Conservation (phyloP, 441 rosid genomes). For the Eugenia klotzschiana region DNA sequence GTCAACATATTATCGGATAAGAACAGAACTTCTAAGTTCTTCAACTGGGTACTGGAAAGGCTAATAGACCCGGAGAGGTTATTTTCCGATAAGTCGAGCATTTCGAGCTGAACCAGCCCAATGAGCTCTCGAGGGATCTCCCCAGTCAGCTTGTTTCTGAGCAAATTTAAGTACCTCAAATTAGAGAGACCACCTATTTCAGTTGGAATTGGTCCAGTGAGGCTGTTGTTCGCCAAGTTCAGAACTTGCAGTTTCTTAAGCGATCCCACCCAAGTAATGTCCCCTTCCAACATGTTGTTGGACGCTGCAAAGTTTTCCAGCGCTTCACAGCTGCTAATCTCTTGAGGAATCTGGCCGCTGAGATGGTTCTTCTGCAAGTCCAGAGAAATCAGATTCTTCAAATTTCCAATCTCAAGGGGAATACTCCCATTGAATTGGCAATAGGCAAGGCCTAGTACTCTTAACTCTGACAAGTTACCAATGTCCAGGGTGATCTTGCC, state of each 20-base stretch:
- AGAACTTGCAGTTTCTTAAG: conserved; percentile 37
- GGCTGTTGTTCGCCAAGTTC: conserved; percentile 64
- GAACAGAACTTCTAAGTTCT: conserved; percentile 32
- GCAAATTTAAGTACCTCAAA: conserved; percentile 47
- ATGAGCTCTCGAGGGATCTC: conserved; percentile 45
- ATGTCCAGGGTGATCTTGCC: conserved; percentile 45
- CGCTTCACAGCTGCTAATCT: conserved; percentile 30
- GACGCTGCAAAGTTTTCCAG: conserved; percentile 45
- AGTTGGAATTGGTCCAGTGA: conserved; percentile 49
- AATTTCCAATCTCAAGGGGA: conserved; percentile 50
- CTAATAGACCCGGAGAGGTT: conserved; percentile 46
- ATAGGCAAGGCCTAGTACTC: conserved; percentile 43
- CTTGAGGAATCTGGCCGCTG: conserved; percentile 48
- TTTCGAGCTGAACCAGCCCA: conserved; percentile 34
- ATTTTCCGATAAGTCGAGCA: conserved; percentile 56
- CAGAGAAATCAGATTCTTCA: conserved; percentile 36
- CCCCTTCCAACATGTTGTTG: conserved; percentile 56
- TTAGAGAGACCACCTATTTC: conserved; percentile 41
- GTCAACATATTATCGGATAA: conserved; percentile 38
- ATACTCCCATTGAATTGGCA: conserved; percentile 69
- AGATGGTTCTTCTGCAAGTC: conserved; percentile 47
- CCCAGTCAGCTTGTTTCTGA: conserved; percentile 43
- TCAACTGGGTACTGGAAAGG: conserved; percentile 25
- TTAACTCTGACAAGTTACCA: conserved; percentile 49
- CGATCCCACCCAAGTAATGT: conserved; percentile 42